Conservation (phyloP, 1,284 basidiomycete species). For the Sphaerobolus stellatus region DNA sequence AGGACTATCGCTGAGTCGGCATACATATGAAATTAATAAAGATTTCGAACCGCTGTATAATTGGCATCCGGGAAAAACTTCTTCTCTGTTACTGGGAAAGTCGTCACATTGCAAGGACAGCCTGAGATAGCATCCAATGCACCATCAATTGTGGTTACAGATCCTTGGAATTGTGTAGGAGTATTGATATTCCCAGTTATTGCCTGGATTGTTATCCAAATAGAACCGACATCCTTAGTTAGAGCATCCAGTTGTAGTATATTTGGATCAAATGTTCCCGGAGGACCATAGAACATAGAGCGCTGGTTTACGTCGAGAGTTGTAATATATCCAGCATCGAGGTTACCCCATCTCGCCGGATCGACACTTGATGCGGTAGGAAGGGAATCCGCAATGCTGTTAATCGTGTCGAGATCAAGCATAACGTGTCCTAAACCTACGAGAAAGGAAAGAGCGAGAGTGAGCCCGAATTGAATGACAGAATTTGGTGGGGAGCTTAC, state of each 20-base stretch:
- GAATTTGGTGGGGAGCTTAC: neutral
- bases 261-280: neutral
- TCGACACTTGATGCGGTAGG: no score
- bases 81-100: no score
- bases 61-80: no score
- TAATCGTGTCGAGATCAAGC: no score
- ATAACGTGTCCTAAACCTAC: neutral
- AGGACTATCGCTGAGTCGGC: no score
- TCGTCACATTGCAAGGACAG: no score
- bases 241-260: neutral
- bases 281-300: neutral
- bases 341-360: neutral
- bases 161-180: neutral
- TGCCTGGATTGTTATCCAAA: neutral
- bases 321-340: neutral
- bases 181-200: neutral
- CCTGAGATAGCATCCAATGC: no score
- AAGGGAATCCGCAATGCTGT: no score
- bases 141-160: slow-evolving; percentile 1
- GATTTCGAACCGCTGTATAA: no score
- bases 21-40: no score
- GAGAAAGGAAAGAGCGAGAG: neutral
- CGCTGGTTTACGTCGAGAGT: neutral
- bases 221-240: neutral
- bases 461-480: neutral